phyloP scores from a whole-genome alignment of 441 rosid genomes.

The Sinapis alba region DNA sequence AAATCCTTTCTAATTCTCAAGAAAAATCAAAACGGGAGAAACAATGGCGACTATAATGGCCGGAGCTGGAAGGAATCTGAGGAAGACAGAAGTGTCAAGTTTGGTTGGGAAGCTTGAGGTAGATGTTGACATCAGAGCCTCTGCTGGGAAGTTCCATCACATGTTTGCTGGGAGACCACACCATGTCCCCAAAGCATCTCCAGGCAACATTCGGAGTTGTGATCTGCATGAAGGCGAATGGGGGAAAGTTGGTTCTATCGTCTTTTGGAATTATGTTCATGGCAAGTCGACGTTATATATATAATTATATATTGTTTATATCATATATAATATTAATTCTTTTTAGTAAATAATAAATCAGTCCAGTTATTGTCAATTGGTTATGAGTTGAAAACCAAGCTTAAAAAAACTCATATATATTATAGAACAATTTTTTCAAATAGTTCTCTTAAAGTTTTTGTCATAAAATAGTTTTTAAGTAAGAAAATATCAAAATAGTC shows the following conservation, averaged over 20 bases:
- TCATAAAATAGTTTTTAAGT: too few species aligned
- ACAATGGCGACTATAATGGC: constrained; percentile 3
- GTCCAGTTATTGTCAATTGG: background rate
- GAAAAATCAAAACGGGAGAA: background rate
- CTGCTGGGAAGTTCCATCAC: constrained; percentile 32
- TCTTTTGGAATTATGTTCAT: constrained; percentile 26
- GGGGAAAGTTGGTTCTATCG: constrained; percentile 29
- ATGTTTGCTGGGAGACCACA: constrained; percentile 16
- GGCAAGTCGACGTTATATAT: constrained; percentile 11
- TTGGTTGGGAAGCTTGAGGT: constrained; percentile 38
- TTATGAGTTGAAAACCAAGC: background rate
- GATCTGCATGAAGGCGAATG: constrained; percentile 31
- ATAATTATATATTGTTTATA: background rate
- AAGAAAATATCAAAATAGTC: too few species aligned
- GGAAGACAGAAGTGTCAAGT: background rate
- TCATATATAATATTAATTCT: background rate
- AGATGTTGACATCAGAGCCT: constrained; percentile 34
- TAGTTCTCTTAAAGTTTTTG: too few species aligned
- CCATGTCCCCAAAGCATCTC: constrained; percentile 30
- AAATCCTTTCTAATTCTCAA: background rate
- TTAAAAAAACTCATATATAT: background rate
- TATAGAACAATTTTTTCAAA: too few species aligned
- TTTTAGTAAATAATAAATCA: background rate
- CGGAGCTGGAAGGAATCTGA: background rate
- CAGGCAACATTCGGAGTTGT: constrained; percentile 18